These are phyloP conservation scores for Ceratocystis lukuohia DNA, from an alignment of 2,329 filamentous ascomycete genomes.

Conservation along the genomic window DNA sequence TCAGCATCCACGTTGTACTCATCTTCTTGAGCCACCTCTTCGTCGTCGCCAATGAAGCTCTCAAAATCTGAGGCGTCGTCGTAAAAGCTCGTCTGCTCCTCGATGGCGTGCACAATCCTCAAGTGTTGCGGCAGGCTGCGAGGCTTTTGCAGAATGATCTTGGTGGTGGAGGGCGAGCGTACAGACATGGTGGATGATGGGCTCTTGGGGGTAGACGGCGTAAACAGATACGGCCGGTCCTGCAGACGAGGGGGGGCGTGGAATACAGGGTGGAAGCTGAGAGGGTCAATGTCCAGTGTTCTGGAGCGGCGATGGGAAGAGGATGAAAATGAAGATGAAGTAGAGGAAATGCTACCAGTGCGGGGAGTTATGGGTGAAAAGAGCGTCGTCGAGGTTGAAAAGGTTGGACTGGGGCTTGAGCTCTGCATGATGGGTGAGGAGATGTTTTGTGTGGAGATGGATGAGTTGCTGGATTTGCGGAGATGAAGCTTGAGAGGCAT, in stretches of 20 bases:
- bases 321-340: conserved; percentile 7
- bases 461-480: conserved; percentile 16
- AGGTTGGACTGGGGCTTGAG: conserved; percentile 10
- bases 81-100: conserved; percentile 13
- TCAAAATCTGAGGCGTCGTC: conserved; percentile 5
- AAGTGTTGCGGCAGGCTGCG: conserved; percentile 15
- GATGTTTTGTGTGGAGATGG: conserved; percentile 12
- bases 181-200: conserved; percentile 18
- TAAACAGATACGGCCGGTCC: conserved; percentile 19
- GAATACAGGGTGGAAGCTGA: conserved; percentile 16
- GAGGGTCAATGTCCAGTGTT: conserved; percentile 19
- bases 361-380: conserved; percentile 6
- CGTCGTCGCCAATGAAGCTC: conserved; percentile 6
- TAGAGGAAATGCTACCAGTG: neutral
- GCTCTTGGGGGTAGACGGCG: conserved; percentile 10
- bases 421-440: conserved; percentile 16
- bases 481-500: conserved; percentile 16
- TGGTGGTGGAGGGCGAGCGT: conserved; percentile 15
- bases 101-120: conserved; percentile 17
- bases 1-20: neutral
- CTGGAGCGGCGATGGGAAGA: conserved; percentile 17
- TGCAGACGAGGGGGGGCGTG: conserved; percentile 18
- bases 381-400: neutral
- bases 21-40: neutral
- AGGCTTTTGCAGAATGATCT: conserved; percentile 16